Base-by-base conservation (phyloP, 2,329 filamentous ascomycete species). In the Claviceps quebecensis region DNA sequence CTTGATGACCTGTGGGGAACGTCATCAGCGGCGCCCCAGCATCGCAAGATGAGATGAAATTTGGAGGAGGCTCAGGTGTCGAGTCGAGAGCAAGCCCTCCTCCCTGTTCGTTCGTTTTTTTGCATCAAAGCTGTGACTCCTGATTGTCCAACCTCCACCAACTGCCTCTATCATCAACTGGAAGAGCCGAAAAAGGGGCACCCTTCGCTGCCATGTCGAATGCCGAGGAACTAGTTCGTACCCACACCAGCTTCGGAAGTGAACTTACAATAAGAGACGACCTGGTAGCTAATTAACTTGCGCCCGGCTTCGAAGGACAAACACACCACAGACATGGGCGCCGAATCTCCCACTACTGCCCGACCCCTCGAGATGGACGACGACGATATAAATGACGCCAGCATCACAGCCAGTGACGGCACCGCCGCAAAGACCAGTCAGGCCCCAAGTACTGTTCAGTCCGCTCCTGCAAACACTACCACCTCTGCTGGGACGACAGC, bases 311-410 rank as follows among this genome's bases (percentile, higher is more conserved):
- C 45, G 14, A 56, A 77, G 70, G 68, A 61, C 59, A 79, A 78
- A 59, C 60, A 63, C 40, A 62, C 66, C 38, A 60, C 63, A 34
- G 66, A 68, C 51, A 64, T 64, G 50, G 73, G 65, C 54, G 76
- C 80, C 39, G 81, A 84, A 67, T 84, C 81, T 46, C 81, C 81
- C 9, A 84, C 81, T 11, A 84, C 81, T 45, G 80, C 74, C 50
- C 70, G 74, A 59, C 80, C 81, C 7, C 72, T 84, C 62, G 81
- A 84, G 55, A 75, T 84, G 70, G 81, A 85, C 62, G 83, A 86
- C 69, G 81, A 86, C 60, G 83, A 84, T 61, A 67, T 80, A 49
- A 81, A 83, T 61, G 83, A 86, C 58, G 71, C 76, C 5, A 74
- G 73, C 53, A 61, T 77, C 26, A 59, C 72, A 52, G 68, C 65